These are phyloP conservation scores for Fusarium sp. DNA, from an alignment of 2,329 filamentous ascomycete genomes.

Conservation along the genomic window DNA sequence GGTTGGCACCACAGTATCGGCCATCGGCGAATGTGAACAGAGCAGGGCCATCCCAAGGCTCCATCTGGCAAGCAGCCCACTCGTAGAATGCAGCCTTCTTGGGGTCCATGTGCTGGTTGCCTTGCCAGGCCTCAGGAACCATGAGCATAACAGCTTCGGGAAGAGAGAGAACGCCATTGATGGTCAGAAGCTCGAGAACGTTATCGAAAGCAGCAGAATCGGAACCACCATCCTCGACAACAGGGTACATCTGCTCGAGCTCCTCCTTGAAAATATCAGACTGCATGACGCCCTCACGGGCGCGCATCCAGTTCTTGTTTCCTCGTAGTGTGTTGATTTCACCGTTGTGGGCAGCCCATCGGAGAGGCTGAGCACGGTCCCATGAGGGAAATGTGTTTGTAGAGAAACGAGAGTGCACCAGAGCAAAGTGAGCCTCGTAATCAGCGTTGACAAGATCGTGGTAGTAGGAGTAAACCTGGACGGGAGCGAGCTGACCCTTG, in stretches of 20 bases:
- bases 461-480: slow-evolving; percentile 98
- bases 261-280: slow-evolving; percentile 94
- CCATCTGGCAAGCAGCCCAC: slow-evolving; percentile 99
- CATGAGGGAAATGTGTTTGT: slow-evolving; percentile 99
- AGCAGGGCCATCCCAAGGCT: slow-evolving; percentile 97
- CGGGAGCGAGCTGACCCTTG: slow-evolving; percentile 94
- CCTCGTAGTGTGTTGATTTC: slow-evolving; percentile 98
- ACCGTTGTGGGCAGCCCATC: slow-evolving; percentile 98
- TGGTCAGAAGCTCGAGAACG: slow-evolving; percentile 90
- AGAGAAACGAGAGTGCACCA: slow-evolving; percentile 97
- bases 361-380: slow-evolving; percentile 95
- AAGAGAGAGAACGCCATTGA: slow-evolving; percentile 94
- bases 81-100: slow-evolving; percentile 98
- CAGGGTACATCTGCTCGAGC: slow-evolving; percentile 89
- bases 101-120: slow-evolving; percentile 90
- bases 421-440: slow-evolving; percentile 95
- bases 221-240: slow-evolving; percentile 95
- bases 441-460: slow-evolving; percentile 97
- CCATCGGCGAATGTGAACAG: slow-evolving; percentile 98
- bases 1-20: slow-evolving; percentile 94
- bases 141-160: slow-evolving; percentile 98
- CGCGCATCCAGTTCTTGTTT: slow-evolving; percentile 99
- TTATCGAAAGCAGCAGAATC: slow-evolving; percentile 98
- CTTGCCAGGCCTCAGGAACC: slow-evolving; percentile 98
- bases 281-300: slow-evolving; percentile 93